Percentiles rank a stretch among this genome's conserved stretches.
These are phyloP conservation scores for Fusarium marasasianum DNA, from an alignment of 2,329 filamentous ascomycete genomes.

Conservation along the genomic window DNA sequence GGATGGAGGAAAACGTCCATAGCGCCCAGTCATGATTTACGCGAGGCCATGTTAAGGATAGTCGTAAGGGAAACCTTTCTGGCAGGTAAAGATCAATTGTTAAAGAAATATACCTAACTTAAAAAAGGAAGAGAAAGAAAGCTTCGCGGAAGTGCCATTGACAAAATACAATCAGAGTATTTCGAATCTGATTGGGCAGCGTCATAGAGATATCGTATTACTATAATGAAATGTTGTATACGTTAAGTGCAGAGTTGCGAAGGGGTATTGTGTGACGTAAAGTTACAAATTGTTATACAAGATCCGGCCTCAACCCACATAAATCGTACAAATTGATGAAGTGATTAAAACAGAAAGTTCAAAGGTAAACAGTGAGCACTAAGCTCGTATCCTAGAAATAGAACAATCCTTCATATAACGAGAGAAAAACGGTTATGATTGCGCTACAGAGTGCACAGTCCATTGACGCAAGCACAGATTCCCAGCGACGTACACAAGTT, in stretches of 20 bases:
- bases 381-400: rapidly evolving
- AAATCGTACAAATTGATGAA: neutral
- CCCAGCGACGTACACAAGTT: neutral
- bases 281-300: neutral
- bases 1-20: no score
- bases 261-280: neutral
- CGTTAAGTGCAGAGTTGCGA: neutral
- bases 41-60: neutral
- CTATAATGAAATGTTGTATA: no score
- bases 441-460: neutral
- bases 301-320: neutral
- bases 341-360: neutral
- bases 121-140: no score
- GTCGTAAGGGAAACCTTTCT: no score
- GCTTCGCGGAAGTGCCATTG: neutral
- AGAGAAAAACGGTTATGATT: no score
- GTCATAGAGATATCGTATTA: no score
- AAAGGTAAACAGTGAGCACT: no score
- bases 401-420: neutral
- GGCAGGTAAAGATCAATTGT: no score
- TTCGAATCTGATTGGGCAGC: rapidly evolving
- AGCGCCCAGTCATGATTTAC: neutral
- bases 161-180: neutral
- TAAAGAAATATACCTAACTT: no score
- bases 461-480: neutral